Evolutionary conservation across 176 grass and related monocot genomes (phyloP).

Genomic region (Lolium multiflorum): DNA sequence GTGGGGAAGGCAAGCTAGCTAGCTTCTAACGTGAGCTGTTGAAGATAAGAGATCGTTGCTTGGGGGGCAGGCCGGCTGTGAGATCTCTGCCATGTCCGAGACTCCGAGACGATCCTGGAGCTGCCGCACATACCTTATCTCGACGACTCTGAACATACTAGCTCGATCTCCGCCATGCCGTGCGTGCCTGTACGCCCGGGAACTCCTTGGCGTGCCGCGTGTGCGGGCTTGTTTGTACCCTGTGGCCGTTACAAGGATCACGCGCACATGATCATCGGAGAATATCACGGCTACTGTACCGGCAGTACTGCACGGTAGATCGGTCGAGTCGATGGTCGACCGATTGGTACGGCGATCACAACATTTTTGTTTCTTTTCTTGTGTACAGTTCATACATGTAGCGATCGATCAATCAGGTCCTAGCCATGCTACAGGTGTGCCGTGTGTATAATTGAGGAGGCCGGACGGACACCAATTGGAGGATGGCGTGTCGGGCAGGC

Average conservation of each 20-base stretch:
- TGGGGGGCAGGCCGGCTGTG: too few species aligned
- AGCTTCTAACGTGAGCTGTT: too few species aligned
- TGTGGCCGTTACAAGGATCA: neutral
- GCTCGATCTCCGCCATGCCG: neutral
- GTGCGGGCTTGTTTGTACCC: neutral
- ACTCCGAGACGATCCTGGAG: neutral
- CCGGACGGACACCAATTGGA: neutral
- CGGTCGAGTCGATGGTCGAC: neutral
- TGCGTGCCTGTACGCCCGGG: neutral
- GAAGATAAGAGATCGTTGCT: too few species aligned
- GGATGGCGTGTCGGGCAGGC: neutral
- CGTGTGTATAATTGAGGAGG: neutral
- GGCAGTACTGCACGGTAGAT: neutral
- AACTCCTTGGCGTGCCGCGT: neutral
- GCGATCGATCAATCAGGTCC: neutral
- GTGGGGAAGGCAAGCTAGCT: too few species aligned
- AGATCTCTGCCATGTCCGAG: neutral
- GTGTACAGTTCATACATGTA: neutral
- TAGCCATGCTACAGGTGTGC: neutral
- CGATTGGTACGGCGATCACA: neutral
- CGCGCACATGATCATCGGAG: neutral
- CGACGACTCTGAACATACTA: neutral
- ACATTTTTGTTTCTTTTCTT: neutral
- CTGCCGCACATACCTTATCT: neutral
- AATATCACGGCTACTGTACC: neutral